Conservation (phyloP, 805 yeast species). For the Torulaspora microellipsoides region DNA sequence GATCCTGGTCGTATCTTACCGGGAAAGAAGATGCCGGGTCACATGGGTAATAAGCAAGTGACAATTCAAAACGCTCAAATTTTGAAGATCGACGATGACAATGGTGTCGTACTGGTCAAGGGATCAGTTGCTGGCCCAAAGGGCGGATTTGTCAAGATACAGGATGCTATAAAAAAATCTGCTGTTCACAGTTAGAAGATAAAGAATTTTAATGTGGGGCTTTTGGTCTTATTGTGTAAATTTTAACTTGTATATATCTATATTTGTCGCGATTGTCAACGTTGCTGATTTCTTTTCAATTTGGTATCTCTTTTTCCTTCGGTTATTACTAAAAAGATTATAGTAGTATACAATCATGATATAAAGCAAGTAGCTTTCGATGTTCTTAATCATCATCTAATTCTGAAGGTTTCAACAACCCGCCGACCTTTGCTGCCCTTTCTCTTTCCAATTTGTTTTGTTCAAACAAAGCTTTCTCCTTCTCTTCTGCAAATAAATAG, state of each 20-base stretch:
- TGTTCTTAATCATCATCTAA: conserved; percentile 61
- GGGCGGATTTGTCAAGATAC: conserved; percentile 65
- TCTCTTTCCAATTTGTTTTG: conserved; percentile 67
- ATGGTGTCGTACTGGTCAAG: conserved; percentile 76
- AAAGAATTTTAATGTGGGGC: too few species aligned
- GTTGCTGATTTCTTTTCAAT: too few species aligned
- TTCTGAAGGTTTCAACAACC: conserved; percentile 90
- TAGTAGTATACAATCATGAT: too few species aligned
- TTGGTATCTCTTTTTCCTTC: too few species aligned
- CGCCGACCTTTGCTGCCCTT: conserved; percentile 84
- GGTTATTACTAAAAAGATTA: too few species aligned
- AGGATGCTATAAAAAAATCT: conserved; percentile 64
- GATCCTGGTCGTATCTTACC: conserved; percentile 95
- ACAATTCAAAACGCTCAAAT: conserved; percentile 76
- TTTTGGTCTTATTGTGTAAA: too few species aligned
- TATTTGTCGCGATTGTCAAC: too few species aligned
- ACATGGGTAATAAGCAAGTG: conserved; percentile 75
- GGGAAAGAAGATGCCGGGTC: conserved; percentile 98
- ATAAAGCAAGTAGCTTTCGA: not conserved
- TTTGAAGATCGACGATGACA: conserved; percentile 72
- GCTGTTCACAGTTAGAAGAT: not conserved
- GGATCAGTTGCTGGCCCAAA: conserved; percentile 92
- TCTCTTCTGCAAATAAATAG: conserved; percentile 90
- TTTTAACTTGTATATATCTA: not conserved
- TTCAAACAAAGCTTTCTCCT: conserved; percentile 69